A percentile compares a stretch with the other conserved stretches of the same genome.
phyloP scores from a whole-genome alignment of 2,329 filamentous ascomycete genomes.

The Venturia oleaginea region DNA sequence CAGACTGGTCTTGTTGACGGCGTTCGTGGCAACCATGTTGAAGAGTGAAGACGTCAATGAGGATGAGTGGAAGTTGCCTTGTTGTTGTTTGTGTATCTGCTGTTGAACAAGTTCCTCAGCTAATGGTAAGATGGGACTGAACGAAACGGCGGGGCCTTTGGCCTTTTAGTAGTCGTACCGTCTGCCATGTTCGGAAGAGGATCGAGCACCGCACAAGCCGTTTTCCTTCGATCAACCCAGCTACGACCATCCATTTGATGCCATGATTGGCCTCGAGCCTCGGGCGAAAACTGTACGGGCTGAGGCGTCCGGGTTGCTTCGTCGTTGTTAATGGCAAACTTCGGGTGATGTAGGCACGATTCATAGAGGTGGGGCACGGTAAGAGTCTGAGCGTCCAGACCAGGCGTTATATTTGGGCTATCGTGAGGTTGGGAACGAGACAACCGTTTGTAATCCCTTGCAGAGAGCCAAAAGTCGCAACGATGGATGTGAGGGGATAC shows the following conservation, averaged over 20 bases:
- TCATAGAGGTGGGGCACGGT: background rate
- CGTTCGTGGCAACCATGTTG: conserved; percentile 36
- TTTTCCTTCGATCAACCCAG: conserved; percentile 8
- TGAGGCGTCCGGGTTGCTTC: background rate
- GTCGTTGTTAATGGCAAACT: background rate
- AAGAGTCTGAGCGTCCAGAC: background rate
- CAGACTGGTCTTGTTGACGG: conserved; percentile 83
- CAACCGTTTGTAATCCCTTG: background rate
- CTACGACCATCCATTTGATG: background rate
- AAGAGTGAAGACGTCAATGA: conserved; percentile 39
- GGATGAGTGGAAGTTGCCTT: conserved; percentile 50
- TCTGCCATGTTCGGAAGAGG: conserved; percentile 12
- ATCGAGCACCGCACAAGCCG: conserved; percentile 8
- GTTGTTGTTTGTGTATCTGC: conserved; percentile 48
- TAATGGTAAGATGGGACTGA: conserved; percentile 37
- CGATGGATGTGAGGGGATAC: background rate
- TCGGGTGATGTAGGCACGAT: conserved; percentile 4
- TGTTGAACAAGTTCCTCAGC: conserved; percentile 49
- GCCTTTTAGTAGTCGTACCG: conserved; percentile 14
- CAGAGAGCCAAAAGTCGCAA: background rate
- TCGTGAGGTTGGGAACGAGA: conserved; percentile 1
- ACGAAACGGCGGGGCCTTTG: conserved; percentile 17
- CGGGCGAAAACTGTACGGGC: conserved; percentile 6
- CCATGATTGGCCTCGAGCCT: conserved; percentile 3
- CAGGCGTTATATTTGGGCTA: conserved; percentile 4